phyloP scores from a whole-genome alignment of 1,284 basidiomycete genomes.

The Rhodotorula glutinis region DNA sequence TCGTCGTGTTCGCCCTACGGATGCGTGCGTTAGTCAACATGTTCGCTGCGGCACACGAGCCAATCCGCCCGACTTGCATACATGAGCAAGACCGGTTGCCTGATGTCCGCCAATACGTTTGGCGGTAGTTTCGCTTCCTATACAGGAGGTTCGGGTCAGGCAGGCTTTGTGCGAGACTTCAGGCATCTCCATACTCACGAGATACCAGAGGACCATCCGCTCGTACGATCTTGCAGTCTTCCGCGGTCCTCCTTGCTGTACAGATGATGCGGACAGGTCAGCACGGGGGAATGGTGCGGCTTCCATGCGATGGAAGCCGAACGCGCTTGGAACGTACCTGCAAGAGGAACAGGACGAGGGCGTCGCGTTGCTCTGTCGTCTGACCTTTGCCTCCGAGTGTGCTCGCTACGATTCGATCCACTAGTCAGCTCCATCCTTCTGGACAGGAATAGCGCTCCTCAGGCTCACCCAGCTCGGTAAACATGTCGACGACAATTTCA shows the following conservation, averaged over 20 bases:
- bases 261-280: background rate
- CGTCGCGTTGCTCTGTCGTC: slow-evolving; percentile 3
- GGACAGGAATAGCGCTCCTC: no score
- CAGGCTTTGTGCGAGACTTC: background rate
- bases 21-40: background rate
- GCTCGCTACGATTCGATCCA: background rate
- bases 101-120: background rate
- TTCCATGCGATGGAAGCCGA: no score
- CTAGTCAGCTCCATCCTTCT: no score
- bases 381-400: background rate
- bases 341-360: slow-evolving; percentile 4
- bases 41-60: no score
- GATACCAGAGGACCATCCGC: slow-evolving; percentile 2
- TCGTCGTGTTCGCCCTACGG: slow-evolving; percentile 8
- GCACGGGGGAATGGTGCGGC: background rate
- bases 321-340: background rate
- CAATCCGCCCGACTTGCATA: background rate
- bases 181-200: background rate
- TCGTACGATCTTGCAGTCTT: background rate
- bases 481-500: slow-evolving; percentile 6
- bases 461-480: slow-evolving; percentile 9
- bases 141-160: background rate
- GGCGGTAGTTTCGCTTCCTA: slow-evolving; percentile 1
- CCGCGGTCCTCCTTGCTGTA: slow-evolving; percentile 7
- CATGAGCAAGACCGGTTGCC: slow-evolving; percentile 6